A percentile compares a stretch with the other conserved stretches of the same genome.
phyloP scores from a whole-genome alignment of 2,329 filamentous ascomycete species.

The Nigrospora osmanthi region DNA sequence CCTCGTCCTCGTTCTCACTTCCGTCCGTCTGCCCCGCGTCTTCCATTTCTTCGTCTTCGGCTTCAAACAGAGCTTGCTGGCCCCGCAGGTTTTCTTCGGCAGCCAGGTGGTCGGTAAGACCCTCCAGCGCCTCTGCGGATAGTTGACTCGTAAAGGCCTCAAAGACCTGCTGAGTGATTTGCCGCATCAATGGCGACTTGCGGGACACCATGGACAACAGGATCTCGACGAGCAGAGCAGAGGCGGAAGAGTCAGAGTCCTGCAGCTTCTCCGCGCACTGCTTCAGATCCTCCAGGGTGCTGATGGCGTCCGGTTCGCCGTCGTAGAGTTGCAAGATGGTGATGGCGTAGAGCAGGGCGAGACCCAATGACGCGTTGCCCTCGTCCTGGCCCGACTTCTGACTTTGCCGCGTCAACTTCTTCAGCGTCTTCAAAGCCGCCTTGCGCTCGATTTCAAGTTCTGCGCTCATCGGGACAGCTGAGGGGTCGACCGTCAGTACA shows the following conservation, averaged over 20 bases:
- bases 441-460: constrained; percentile 44
- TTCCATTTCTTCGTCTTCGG: constrained; percentile 50
- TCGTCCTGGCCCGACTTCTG: constrained; percentile 25
- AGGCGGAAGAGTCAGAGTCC: constrained; percentile 46
- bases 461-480: constrained; percentile 45
- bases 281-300: constrained; percentile 74
- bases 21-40: constrained; percentile 33
- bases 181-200: constrained; percentile 75
- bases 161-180: constrained; percentile 84
- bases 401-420: constrained; percentile 39
- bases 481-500: constrained; percentile 43
- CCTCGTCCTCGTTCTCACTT: constrained; percentile 31
- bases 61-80: constrained; percentile 78
- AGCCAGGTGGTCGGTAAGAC: constrained; percentile 59
- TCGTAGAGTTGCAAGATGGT: constrained; percentile 86
- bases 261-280: constrained; percentile 64
- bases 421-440: constrained; percentile 43
- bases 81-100: constrained; percentile 77
- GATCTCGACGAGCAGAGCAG: constrained; percentile 77
- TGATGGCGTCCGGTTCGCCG: constrained; percentile 77
- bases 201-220: constrained; percentile 84
- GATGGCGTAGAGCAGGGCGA: constrained; percentile 76
- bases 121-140: constrained; percentile 62
- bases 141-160: constrained; percentile 71
- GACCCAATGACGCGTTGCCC: constrained; percentile 44